phyloP scores from a whole-genome alignment of 2,329 filamentous ascomycete species.

The Colletotrichum trifolii region DNA sequence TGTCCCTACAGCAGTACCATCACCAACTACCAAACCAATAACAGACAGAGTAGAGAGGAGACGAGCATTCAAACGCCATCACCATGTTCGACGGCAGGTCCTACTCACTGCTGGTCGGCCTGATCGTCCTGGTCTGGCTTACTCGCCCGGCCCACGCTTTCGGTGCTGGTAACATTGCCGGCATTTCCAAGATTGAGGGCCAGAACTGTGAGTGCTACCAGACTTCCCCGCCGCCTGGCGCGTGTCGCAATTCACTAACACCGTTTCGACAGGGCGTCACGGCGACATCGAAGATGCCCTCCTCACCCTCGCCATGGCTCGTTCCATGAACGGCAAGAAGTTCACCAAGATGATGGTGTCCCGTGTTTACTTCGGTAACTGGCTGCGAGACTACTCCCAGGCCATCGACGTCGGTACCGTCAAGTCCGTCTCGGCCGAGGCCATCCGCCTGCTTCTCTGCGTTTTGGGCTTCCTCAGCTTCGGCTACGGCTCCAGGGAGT shows the following conservation, averaged over 20 bases:
- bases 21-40: conserved; percentile 5
- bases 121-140: conserved; percentile 73
- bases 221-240: not conserved
- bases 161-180: conserved; percentile 89
- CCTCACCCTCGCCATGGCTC: conserved; percentile 73
- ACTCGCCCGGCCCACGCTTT: conserved; percentile 79
- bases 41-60: conserved; percentile 10
- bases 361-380: conserved; percentile 95
- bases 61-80: conserved; percentile 7
- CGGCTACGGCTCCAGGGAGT: conserved; percentile 84
- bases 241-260: conserved; percentile 36
- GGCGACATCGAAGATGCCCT: conserved; percentile 94
- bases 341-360: conserved; percentile 90
- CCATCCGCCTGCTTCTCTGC: conserved; percentile 89
- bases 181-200: conserved; percentile 82
- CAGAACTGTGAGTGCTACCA: conserved; percentile 73
- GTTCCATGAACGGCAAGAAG: conserved; percentile 73
- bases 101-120: conserved; percentile 62
- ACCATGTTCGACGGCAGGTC: conserved; percentile 62
- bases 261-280: conserved; percentile 72
- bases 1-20: conserved; percentile 17
- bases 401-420: conserved; percentile 93
- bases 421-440: conserved; percentile 90
- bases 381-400: conserved; percentile 93
- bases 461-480: conserved; percentile 91